These are phyloP conservation scores for Backusella circina DNA, from an alignment of 192 early-diverging fungal genomes.

Conservation along the genomic window DNA sequence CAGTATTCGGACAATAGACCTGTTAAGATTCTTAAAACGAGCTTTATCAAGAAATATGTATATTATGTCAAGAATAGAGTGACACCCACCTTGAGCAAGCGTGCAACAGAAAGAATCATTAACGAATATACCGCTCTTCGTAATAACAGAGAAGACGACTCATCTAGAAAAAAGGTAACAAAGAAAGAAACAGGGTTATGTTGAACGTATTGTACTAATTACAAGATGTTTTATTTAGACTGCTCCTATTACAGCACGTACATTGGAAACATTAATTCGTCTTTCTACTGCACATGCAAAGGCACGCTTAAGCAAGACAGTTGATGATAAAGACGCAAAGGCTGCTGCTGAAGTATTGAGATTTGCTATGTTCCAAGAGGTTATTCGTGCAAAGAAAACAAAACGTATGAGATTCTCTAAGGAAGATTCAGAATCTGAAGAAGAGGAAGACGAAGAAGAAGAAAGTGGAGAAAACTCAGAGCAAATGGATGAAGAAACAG, in stretches of 20 bases:
- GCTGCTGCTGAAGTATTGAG: slow-evolving; percentile 78
- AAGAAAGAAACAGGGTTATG: neutral
- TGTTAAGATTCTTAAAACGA: slow-evolving; percentile 69
- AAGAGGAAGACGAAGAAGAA: slow-evolving; percentile 24
- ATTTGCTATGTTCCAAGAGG: slow-evolving; percentile 92
- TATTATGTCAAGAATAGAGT: slow-evolving; percentile 89
- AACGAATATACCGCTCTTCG: slow-evolving; percentile 82
- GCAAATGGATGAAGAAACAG: slow-evolving; percentile 10
- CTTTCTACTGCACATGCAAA: slow-evolving; percentile 97
- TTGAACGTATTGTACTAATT: neutral
- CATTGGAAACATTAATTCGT: slow-evolving; percentile 96
- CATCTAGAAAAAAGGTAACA: slow-evolving; percentile 58
- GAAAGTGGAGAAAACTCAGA: slow-evolving; percentile 14
- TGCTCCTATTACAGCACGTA: slow-evolving; percentile 96
- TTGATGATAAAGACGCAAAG: slow-evolving; percentile 84
- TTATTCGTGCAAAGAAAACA: slow-evolving; percentile 46
- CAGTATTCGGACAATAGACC: slow-evolving; percentile 41
- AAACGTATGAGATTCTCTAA: slow-evolving; percentile 47
- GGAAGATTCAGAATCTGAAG: slow-evolving; percentile 42
- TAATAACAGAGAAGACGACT: slow-evolving; percentile 67
- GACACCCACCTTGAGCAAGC: slow-evolving; percentile 77
- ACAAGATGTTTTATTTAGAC: slow-evolving; percentile 49
- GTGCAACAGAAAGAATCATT: slow-evolving; percentile 82
- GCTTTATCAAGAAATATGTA: slow-evolving; percentile 93
- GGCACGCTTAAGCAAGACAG: slow-evolving; percentile 72